These are phyloP conservation scores for Kuraishia capsulata DNA, from an alignment of 805 yeast genomes.

Conservation along the genomic window DNA sequence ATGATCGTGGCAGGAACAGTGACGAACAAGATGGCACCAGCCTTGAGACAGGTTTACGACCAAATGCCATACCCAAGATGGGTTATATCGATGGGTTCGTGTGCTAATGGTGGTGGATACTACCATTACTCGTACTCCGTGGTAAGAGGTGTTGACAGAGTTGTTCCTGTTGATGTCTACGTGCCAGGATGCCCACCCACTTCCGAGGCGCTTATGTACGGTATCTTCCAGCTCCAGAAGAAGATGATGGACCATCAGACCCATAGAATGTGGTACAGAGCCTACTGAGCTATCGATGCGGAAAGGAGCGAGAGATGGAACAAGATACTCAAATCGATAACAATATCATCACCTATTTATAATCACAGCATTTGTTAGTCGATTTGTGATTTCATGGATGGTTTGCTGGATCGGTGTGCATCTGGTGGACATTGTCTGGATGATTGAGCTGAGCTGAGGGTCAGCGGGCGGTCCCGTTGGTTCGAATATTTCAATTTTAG, in stretches of 20 bases:
- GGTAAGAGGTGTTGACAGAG: conserved; percentile 83
- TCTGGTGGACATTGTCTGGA: too few relatives aligned
- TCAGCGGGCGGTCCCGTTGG: too few relatives aligned
- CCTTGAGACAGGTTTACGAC: conserved; percentile 84
- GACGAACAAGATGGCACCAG: conserved; percentile 91
- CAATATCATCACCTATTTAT: neutral
- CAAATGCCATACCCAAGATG: conserved; percentile 94
- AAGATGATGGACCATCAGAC: conserved; percentile 78
- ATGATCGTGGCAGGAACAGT: conserved; percentile 90
- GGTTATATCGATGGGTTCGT: conserved; percentile 92
- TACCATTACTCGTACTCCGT: conserved; percentile 86
- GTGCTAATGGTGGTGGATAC: conserved; percentile 93
- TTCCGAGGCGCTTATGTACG: conserved; percentile 85
- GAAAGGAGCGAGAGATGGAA: neutral
- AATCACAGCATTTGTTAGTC: conserved; percentile 6
- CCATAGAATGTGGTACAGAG: conserved; percentile 81
- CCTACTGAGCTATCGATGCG: conserved; percentile 15
- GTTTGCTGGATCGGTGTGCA: too few relatives aligned
- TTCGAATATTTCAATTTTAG: too few relatives aligned
- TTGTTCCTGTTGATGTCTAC: conserved; percentile 82
- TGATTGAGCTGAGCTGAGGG: too few relatives aligned
- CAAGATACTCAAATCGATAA: neutral
- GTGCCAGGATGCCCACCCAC: conserved; percentile 95
- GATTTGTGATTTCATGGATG: too few relatives aligned
- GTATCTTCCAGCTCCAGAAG: conserved; percentile 81